A percentile compares a stretch with the other conserved stretches of the same genome.
Evolutionary conservation across 257 asterid species (phyloP).

Genomic region (Euphrasia confusa): DNA sequence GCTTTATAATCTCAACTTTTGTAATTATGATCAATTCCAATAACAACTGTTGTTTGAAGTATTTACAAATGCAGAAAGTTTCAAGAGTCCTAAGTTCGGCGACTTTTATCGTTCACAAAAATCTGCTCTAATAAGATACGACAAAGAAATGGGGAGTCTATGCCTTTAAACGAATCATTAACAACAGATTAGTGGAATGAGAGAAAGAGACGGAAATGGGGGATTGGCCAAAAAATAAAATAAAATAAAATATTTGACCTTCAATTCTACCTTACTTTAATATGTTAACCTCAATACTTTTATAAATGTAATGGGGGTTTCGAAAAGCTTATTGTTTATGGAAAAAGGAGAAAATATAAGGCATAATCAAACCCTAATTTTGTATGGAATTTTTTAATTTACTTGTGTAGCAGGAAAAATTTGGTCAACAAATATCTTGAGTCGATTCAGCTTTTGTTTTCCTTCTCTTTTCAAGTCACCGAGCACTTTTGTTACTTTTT

Average conservation of each 20-base stretch:
- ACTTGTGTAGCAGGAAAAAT: background rate
- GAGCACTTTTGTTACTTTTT: background rate
- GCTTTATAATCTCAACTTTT: background rate
- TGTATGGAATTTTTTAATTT: background rate
- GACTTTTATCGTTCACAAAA: too few relatives aligned
- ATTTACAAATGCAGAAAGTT: too few relatives aligned
- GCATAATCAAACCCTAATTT: too few relatives aligned
- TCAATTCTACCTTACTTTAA: background rate
- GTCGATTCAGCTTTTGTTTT: background rate
- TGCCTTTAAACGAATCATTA: too few relatives aligned
- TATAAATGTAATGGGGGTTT: background rate
- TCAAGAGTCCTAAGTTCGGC: too few relatives aligned
- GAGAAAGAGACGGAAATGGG: too few relatives aligned
- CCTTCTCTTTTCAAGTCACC: conserved; percentile 15
- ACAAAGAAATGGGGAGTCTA: too few relatives aligned
- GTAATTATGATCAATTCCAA: background rate
- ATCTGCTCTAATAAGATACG: too few relatives aligned
- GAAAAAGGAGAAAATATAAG: background rate
- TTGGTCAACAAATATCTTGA: background rate
- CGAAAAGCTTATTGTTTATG: background rate
- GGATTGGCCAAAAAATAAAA: too few relatives aligned
- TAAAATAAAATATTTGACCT: background rate
- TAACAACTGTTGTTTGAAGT: too few relatives aligned
- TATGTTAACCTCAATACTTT: background rate
- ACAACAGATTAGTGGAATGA: too few relatives aligned